phyloP scores from a whole-genome alignment of 2,329 filamentous ascomycete genomes.

The Cladobotryum protrusum region DNA sequence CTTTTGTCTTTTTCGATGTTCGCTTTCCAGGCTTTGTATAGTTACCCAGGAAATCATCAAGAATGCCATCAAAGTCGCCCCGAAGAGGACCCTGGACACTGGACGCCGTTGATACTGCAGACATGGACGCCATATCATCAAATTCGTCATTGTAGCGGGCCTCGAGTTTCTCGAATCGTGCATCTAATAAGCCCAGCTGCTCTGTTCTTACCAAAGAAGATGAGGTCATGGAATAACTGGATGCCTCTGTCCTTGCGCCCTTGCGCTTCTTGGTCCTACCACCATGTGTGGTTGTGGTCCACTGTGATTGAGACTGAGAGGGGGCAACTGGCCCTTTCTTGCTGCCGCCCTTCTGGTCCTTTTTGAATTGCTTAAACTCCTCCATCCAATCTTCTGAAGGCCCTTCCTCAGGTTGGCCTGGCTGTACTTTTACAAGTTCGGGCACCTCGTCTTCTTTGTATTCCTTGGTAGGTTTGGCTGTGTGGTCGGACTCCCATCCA shows the following conservation, averaged over 20 bases:
- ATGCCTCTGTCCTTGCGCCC: constrained; percentile 82
- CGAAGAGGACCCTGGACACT: constrained; percentile 63
- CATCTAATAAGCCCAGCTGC: constrained; percentile 76
- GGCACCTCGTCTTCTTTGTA: constrained; percentile 44
- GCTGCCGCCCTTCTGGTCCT: constrained; percentile 53
- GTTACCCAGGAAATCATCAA: constrained; percentile 85
- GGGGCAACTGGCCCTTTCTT: constrained; percentile 33
- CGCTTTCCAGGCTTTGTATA: constrained; percentile 68
- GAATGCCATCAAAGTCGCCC: constrained; percentile 77
- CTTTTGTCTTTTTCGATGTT: constrained; percentile 71
- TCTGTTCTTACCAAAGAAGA: constrained; percentile 84
- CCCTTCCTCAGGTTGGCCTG: constrained; percentile 50
- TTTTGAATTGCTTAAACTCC: constrained; percentile 93
- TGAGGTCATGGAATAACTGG: constrained; percentile 86
- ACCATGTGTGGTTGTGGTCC: constrained; percentile 71
- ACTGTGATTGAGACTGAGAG: constrained; percentile 59
- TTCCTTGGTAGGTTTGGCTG: constrained; percentile 66
- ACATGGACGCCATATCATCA: constrained; percentile 50
- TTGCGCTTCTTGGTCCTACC: constrained; percentile 91
- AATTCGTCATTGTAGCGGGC: constrained; percentile 58
- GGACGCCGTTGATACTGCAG: constrained; percentile 56
- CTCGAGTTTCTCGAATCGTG: constrained; percentile 86
- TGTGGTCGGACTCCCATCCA: constrained; percentile 93
- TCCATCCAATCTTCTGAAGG: constrained; percentile 79
- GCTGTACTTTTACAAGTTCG: constrained; percentile 40